phyloP scores from a whole-genome alignment of 805 yeast genomes.

The Candida suzukii region DNA sequence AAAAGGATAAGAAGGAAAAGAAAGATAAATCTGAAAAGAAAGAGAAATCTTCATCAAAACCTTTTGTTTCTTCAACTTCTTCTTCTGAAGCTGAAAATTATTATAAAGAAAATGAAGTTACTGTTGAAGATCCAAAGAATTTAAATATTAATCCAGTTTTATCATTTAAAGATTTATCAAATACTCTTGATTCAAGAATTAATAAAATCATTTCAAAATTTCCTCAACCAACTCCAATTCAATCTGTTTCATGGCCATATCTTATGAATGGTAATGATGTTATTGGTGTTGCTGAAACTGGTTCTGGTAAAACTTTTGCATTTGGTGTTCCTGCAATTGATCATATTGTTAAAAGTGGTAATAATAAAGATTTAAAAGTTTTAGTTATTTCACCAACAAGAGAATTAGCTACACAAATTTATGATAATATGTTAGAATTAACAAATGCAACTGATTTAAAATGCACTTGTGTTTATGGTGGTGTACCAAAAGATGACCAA shows the following conservation, averaged over 20 bases:
- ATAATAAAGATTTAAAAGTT: conserved; percentile 54
- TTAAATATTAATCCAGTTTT: conserved; percentile 60
- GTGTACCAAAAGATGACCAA: conserved; percentile 94
- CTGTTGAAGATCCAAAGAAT: conserved; percentile 61
- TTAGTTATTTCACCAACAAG: conserved; percentile 93
- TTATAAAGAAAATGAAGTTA: conserved; percentile 64
- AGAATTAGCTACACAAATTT: conserved; percentile 92
- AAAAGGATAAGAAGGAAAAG: conserved; percentile 31
- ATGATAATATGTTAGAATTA: conserved; percentile 68
- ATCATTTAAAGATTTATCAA: conserved; percentile 52
- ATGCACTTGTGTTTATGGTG: conserved; percentile 90
- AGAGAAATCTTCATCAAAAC: conserved; percentile 14
- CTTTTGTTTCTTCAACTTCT: conserved; percentile 33
- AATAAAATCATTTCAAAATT: conserved; percentile 59
- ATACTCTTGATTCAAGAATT: conserved; percentile 44
- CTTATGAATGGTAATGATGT: conserved; percentile 88
- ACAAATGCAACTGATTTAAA: conserved; percentile 55
- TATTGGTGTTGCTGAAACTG: conserved; percentile 95
- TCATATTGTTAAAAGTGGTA: conserved; percentile 41
- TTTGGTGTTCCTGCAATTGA: conserved; percentile 96
- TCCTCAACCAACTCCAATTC: conserved; percentile 93
- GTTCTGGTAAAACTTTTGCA: conserved; percentile 96
- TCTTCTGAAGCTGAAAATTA: conserved; percentile 56
- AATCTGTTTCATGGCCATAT: conserved; percentile 83
- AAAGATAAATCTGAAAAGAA: conserved; percentile 32